phyloP scores from a whole-genome alignment of 2,329 filamentous ascomycete species.

The Nannizzia gypsea region DNA sequence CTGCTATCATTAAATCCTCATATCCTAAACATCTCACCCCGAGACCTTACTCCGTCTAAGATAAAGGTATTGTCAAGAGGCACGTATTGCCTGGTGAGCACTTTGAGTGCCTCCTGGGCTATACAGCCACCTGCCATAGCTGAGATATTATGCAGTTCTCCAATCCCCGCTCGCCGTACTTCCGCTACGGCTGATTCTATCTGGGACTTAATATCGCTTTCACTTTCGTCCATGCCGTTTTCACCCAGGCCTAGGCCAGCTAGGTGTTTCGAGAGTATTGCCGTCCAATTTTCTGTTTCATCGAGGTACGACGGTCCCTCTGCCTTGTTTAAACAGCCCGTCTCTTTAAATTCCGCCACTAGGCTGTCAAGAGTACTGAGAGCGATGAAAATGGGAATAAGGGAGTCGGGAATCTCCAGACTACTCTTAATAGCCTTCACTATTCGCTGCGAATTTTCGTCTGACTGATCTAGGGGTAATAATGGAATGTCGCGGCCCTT shows the following conservation, averaged over 20 bases:
- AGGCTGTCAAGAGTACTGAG: constrained; percentile 39
- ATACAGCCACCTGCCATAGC: constrained; percentile 81
- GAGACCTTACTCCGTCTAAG: constrained; percentile 50
- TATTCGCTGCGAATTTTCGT: constrained; percentile 26
- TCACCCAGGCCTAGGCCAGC: constrained; percentile 27
- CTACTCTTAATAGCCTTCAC: constrained; percentile 32
- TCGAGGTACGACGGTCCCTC: constrained; percentile 21
- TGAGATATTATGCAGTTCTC: constrained; percentile 86
- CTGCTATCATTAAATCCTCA: constrained; percentile 15
- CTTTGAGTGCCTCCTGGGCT: constrained; percentile 93
- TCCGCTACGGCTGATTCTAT: constrained; percentile 49
- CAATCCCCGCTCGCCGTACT: constrained; percentile 63
- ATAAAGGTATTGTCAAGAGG: constrained; percentile 53
- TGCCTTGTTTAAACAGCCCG: background rate
- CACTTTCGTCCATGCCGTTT: constrained; percentile 29
- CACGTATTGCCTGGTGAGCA: constrained; percentile 53
- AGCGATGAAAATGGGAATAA: constrained; percentile 59
- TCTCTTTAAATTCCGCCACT: constrained; percentile 44
- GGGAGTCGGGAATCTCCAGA: constrained; percentile 41
- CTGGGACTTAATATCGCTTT: constrained; percentile 35
- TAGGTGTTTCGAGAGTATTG: constrained; percentile 7
- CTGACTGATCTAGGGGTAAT: constrained; percentile 27
- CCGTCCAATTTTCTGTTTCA: constrained; percentile 24
- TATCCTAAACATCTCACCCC: constrained; percentile 41
- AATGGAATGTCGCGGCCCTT: constrained; percentile 48